phyloP scores from a whole-genome alignment of 257 asterid genomes.

The Solanum gandarillasii region DNA sequence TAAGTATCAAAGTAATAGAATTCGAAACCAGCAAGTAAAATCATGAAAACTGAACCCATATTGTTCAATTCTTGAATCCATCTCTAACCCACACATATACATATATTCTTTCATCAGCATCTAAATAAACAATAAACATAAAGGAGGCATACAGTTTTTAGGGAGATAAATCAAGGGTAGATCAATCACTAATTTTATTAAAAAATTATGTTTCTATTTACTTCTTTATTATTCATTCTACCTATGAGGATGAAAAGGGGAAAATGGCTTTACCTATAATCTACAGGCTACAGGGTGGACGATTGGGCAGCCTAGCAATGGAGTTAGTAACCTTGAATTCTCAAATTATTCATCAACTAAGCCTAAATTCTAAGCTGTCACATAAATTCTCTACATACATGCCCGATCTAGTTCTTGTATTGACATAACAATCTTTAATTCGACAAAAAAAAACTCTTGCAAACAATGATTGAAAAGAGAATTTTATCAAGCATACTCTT shows the following conservation, averaged over 20 bases:
- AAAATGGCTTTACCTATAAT: background rate
- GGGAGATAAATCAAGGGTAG: background rate
- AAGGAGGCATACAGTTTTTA: background rate
- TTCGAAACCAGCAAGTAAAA: background rate
- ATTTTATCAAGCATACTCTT: background rate
- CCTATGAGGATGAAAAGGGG: background rate
- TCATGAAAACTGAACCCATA: background rate
- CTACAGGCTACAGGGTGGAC: background rate
- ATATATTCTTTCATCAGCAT: background rate
- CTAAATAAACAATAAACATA: background rate
- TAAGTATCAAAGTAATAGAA: background rate
- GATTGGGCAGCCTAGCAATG: background rate
- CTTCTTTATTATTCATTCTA: background rate
- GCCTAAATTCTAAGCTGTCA: background rate
- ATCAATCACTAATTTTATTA: background rate
- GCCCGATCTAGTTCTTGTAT: background rate
- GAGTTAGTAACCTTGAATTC: background rate
- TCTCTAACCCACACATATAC: background rate
- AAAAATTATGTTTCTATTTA: background rate
- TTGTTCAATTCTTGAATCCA: background rate
- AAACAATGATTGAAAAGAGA: background rate
- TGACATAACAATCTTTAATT: background rate
- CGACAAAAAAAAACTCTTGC: background rate
- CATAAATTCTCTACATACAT: background rate
- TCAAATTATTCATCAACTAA: background rate